Conservation (phyloP, 2,329 filamentous ascomycete species). For the Aspergillus nomiae region DNA sequence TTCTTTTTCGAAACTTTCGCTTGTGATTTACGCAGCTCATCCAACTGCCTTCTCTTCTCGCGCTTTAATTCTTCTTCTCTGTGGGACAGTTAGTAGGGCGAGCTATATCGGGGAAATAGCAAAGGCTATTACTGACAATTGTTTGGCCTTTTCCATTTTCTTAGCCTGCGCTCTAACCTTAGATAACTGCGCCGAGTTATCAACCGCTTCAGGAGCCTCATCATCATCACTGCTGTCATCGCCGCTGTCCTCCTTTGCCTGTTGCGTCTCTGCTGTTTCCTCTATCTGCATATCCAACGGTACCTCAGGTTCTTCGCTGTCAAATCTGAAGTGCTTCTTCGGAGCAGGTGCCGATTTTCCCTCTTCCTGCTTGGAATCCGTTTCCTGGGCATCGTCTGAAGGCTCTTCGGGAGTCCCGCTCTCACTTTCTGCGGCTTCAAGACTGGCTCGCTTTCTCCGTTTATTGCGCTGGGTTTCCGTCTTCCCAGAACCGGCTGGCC, state of each 20-base stretch:
- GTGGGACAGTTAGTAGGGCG: slow-evolving; percentile 22
- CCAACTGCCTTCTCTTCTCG: slow-evolving; percentile 44
- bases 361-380: slow-evolving; percentile 7
- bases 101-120: neutral
- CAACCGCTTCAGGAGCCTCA: slow-evolving; percentile 45
- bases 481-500: slow-evolving; percentile 22
- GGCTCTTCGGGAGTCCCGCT: slow-evolving; percentile 8
- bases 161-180: slow-evolving; percentile 42
- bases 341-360: slow-evolving; percentile 16
- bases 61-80: slow-evolving; percentile 42
- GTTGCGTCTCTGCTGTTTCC: slow-evolving; percentile 21
- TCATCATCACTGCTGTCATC: slow-evolving; percentile 32
- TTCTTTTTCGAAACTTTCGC: slow-evolving; percentile 36
- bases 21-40: slow-evolving; percentile 42
- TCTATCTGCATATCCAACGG: slow-evolving; percentile 23
- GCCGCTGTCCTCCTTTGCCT: slow-evolving; percentile 32
- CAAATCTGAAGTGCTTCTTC: slow-evolving; percentile 42
- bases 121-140: slow-evolving; percentile 33
- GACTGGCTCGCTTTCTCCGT: slow-evolving; percentile 34
- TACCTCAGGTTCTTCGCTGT: slow-evolving; percentile 41
- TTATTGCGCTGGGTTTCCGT: slow-evolving; percentile 33
- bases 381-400: neutral
- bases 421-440: slow-evolving; percentile 21
- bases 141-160: slow-evolving; percentile 39
- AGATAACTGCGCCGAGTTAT: slow-evolving; percentile 42